Evolutionary conservation across 139 green algal genomes (phyloP), one percentile per base, ranked within the genome.

Genomic region (Penium margaritaceum): DNA sequence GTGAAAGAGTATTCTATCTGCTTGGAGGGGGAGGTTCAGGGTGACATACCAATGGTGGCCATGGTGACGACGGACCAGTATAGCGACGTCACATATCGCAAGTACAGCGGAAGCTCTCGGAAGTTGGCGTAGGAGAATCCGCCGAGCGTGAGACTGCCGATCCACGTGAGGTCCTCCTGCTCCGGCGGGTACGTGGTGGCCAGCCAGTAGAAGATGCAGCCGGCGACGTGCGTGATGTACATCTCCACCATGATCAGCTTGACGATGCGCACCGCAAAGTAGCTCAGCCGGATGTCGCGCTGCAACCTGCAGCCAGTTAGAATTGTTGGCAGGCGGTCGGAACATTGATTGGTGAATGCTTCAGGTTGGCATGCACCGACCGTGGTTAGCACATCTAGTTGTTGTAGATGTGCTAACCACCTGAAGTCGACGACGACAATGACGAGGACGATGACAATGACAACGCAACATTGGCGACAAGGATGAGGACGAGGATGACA

Each of bases 151-250:
- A 76, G 68, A 19, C 39, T 63, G 30, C 68, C 41, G 15, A 76
- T 70, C 68, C 68, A 76, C 4, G 68, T 68, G 46, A 44, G 17
- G 27, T 9, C 38, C 19, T 64, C 57, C 15, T 44, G 51, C 37
- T 33, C 35, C 1, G 55, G 30, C 2, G 67, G 67, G 35, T 62
- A 33, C 24, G 68, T 76, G 53, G 47, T 67, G 30, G 68, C 68
- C n/a, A 76, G 68, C 30, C 51, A 76, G 53, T 76, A 76, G 53
- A 76, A 76, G 32, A 76, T 32, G 41, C 68, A 76, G 24, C 36
- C 68, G 17, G 68, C 68, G 0, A 67, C 38, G 41, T 76, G 68
- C 3, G 51, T 67, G 37, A 27, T 33, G 41, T 69, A 76, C 17
- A 76, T 9, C 51, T 76, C 68, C 47, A 65, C 38, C 15, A 67